Conservation (phyloP, 2,329 filamentous ascomycete species). For the Cryphonectria radicalis region DNA sequence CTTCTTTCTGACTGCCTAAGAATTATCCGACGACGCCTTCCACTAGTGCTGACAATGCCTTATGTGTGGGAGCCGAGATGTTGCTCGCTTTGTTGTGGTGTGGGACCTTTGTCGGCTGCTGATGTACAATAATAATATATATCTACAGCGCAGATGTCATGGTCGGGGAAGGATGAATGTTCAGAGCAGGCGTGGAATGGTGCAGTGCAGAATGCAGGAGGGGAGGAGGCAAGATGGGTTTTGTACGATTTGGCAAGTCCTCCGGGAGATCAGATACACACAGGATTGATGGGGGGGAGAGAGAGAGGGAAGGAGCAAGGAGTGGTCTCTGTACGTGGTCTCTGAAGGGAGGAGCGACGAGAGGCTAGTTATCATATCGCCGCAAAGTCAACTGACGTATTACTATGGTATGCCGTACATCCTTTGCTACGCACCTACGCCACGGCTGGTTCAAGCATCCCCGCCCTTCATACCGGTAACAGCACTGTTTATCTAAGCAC, state of each 20-base stretch:
- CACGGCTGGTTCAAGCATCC: not conserved
- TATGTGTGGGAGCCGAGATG: not conserved
- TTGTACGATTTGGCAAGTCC: not conserved
- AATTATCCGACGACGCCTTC: constrained; percentile 13
- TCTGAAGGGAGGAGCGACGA: constrained; percentile 14
- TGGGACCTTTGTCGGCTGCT: not conserved
- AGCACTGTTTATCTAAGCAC: constrained; percentile 2
- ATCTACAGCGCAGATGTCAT: constrained; percentile 3
- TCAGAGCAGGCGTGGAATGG: not conserved
- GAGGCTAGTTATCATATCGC: constrained; percentile 20
- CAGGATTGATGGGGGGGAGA: constrained; percentile 12
- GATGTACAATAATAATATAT: constrained; percentile 12
- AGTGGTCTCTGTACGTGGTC: constrained; percentile 3
- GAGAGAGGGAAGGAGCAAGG: not conserved
- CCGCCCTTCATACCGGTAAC: not conserved
- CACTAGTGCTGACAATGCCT: constrained; percentile 13
- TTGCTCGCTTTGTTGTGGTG: not conserved
- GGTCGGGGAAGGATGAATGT: not conserved
- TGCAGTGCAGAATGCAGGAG: not conserved
- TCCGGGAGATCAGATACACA: not conserved
- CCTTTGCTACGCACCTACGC: not conserved
- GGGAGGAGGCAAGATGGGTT: not conserved
- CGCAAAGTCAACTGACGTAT: constrained; percentile 4
- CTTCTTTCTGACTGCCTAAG: not conserved
- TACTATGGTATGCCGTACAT: not conserved